A percentile compares a stretch with the other conserved stretches of the same genome.
Evolutionary conservation across 768 basidiomycete species (phyloP).

Genomic region (Hydnomerulius pinastri): DNA sequence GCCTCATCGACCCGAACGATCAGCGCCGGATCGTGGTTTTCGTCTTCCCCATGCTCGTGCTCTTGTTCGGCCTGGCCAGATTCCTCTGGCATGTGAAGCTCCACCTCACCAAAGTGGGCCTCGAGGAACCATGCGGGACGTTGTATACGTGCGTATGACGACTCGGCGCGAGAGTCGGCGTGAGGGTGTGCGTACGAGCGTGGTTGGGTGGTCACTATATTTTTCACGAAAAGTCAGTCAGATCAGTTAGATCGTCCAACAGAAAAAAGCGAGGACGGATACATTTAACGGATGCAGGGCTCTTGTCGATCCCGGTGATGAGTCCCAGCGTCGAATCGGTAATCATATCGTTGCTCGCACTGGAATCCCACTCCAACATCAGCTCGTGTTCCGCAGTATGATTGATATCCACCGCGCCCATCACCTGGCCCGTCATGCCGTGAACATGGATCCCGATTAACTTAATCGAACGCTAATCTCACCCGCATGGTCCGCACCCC

Average conservation of each 20-base stretch:
- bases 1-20: constrained; percentile 82
- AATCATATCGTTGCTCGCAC: constrained; percentile 97
- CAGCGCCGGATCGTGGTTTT: constrained; percentile 61
- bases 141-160: constrained; percentile 53
- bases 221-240: no score
- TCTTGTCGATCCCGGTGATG: constrained; percentile 90
- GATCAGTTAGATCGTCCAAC: background rate
- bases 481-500: constrained; percentile 73
- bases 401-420: constrained; percentile 89
- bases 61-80: constrained; percentile 45
- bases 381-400: constrained; percentile 75
- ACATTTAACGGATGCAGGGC: constrained; percentile 96
- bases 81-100: constrained; percentile 75
- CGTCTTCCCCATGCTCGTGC: constrained; percentile 48
- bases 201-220: constrained; percentile 60
- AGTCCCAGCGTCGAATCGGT: constrained; percentile 93
- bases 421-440: constrained; percentile 59
- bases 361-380: constrained; percentile 93
- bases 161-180: constrained; percentile 50
- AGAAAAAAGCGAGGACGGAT: constrained; percentile 32
- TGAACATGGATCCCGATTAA: constrained; percentile 30
- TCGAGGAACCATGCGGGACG: constrained; percentile 85
- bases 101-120: constrained; percentile 92
- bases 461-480: constrained; percentile 35
- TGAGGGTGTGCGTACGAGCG: constrained; percentile 72